phyloP scores from a whole-genome alignment of 1,284 basidiomycete species.

The Vanrija pseudolonga region DNA sequence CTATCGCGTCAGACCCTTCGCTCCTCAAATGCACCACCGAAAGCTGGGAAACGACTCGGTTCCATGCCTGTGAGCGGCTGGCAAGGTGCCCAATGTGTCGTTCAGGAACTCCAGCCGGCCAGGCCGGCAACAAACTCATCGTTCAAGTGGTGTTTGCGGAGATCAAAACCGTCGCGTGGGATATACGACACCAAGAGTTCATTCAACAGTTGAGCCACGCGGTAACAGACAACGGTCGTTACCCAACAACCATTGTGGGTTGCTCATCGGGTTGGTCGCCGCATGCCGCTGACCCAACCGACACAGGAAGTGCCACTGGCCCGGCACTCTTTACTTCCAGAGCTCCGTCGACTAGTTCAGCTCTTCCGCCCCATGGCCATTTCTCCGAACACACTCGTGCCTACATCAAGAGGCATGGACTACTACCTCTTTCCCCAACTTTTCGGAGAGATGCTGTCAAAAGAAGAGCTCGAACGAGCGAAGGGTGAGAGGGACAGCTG shows the following conservation, averaged over 20 bases:
- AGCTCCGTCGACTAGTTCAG: slow-evolving; percentile 71
- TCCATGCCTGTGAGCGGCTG: slow-evolving; percentile 86
- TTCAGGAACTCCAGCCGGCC: no score
- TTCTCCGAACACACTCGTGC: slow-evolving; percentile 72
- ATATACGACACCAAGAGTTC: slow-evolving; percentile 29
- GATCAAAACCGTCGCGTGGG: slow-evolving; percentile 54
- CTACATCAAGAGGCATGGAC: slow-evolving; percentile 57
- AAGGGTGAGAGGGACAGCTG: slow-evolving; percentile 22
- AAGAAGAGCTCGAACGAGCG: slow-evolving; percentile 34
- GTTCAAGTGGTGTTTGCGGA: slow-evolving; percentile 47
- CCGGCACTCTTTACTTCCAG: slow-evolving; percentile 79
- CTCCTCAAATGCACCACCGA: slow-evolving; percentile 63
- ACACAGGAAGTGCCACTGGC: slow-evolving; percentile 71
- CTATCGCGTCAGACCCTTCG: slow-evolving; percentile 58
- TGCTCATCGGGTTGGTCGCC: background rate
- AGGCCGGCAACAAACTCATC: slow-evolving; percentile 18
- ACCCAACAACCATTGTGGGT: slow-evolving; percentile 43
- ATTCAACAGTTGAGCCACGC: slow-evolving; percentile 22
- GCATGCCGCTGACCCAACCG: background rate
- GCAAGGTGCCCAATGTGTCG: no score
- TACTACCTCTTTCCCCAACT: slow-evolving; percentile 62
- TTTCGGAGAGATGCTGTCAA: slow-evolving; percentile 58
- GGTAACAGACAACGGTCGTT: slow-evolving; percentile 25
- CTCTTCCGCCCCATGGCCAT: slow-evolving; percentile 71
- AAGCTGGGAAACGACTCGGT: slow-evolving; percentile 62